These are phyloP conservation scores for Canavalia gladiata DNA, from an alignment of 306 rosid genomes.

Conservation along the genomic window DNA sequence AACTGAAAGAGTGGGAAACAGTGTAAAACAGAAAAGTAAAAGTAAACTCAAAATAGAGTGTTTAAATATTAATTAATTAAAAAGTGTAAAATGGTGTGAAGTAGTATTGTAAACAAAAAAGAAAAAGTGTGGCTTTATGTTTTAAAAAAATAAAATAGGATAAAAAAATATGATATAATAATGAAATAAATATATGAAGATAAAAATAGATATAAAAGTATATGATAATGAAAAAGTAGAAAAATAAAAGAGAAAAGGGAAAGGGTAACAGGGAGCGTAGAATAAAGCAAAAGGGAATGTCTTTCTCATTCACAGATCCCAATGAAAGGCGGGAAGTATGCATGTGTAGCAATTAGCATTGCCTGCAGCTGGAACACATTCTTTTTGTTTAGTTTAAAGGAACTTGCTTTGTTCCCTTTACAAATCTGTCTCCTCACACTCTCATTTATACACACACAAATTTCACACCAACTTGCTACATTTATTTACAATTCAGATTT, in stretches of 20 bases:
- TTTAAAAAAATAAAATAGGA: too few relatives aligned
- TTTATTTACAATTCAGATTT: conserved; percentile 56
- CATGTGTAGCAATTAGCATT: conserved; percentile 57
- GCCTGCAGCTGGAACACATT: conserved; percentile 67
- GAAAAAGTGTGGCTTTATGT: too few relatives aligned
- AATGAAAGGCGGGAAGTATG: conserved; percentile 61
- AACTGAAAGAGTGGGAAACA: not conserved
- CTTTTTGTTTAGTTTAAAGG: conserved; percentile 73
- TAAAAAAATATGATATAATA: not conserved
- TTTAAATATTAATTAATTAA: conserved; percentile 1
- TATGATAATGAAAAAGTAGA: not conserved
- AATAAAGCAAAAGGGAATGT: conserved; percentile 65
- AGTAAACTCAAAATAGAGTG: not conserved
- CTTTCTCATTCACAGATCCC: conserved; percentile 84
- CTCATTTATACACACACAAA: conserved; percentile 9
- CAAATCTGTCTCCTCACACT: conserved; percentile 47
- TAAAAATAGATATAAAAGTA: too few relatives aligned
- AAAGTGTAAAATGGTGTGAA: not conserved
- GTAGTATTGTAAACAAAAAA: not conserved
- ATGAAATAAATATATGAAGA: too few relatives aligned
- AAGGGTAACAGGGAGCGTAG: conserved; percentile 44
- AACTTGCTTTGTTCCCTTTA: conserved; percentile 54
- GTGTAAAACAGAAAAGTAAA: not conserved
- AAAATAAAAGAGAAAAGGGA: conserved; percentile 35
- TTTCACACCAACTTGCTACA: conserved; percentile 33